These are phyloP conservation scores for Boletellus ananas DNA, from an alignment of 768 basidiomycete species.

Conservation along the genomic window DNA sequence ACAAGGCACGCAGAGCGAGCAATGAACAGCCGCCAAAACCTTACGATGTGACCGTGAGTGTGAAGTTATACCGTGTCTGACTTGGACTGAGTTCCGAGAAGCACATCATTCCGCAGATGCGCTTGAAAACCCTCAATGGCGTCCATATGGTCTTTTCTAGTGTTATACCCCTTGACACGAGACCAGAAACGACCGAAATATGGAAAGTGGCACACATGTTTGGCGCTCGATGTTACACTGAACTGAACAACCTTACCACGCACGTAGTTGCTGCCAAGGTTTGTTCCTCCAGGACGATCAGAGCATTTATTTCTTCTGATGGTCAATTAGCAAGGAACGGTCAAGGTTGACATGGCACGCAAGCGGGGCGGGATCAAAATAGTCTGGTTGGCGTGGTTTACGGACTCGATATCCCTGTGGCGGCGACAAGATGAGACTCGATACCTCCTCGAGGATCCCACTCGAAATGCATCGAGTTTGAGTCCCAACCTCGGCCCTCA, in stretches of 20 bases:
- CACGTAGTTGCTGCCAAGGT: conserved; percentile 94
- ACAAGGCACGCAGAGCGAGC: conserved; percentile 26
- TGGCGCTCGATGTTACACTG: conserved; percentile 76
- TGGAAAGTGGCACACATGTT: conserved; percentile 87
- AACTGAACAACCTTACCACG: conserved; percentile 64
- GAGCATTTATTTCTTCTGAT: conserved; percentile 5
- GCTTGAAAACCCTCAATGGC: conserved; percentile 70
- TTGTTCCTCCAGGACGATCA: conserved; percentile 7
- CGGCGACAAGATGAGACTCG: conserved; percentile 69
- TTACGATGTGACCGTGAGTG: conserved; percentile 79
- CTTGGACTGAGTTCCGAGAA: conserved; percentile 28
- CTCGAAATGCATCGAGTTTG: conserved; percentile 36
- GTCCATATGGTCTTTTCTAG: conserved; percentile 89
- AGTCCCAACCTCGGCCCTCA: conserved; percentile 46
- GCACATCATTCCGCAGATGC: conserved; percentile 83
- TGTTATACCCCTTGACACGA: conserved; percentile 86
- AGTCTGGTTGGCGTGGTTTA: conserved; percentile 89
- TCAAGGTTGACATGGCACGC: conserved; percentile 84
- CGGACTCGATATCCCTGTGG: conserved; percentile 89
- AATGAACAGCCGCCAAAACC: conserved; percentile 29
- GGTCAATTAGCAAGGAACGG: conserved; percentile 68
- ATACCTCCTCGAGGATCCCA: conserved; percentile 68
- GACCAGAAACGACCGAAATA: conserved; percentile 74
- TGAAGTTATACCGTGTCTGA: background rate
- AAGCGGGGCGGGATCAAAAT: conserved; percentile 75